Evolutionary conservation across 2,329 filamentous ascomycete genomes (phyloP).

Genomic region (Exophiala lecanii-corni): DNA sequence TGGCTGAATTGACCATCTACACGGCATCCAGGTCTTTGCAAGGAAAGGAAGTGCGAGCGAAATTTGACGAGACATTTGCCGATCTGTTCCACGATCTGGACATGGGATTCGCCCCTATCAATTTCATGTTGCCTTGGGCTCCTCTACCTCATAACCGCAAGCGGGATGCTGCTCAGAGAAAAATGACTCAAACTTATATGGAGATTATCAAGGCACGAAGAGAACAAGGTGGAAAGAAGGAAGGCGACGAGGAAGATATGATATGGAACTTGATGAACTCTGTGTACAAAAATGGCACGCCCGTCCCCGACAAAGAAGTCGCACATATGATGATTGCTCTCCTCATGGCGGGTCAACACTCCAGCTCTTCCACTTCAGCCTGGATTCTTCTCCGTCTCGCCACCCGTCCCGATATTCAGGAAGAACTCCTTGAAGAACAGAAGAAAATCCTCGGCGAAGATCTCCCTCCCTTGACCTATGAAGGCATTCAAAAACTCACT

Average conservation of each 20-base stretch:
- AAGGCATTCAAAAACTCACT: slow-evolving; percentile 56
- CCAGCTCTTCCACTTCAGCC: slow-evolving; percentile 68
- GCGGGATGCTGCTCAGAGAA: slow-evolving; percentile 65
- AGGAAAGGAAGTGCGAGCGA: slow-evolving; percentile 68
- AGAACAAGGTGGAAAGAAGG: slow-evolving; percentile 37
- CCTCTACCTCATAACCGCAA: slow-evolving; percentile 71
- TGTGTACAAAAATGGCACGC: slow-evolving; percentile 67
- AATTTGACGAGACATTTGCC: slow-evolving; percentile 67
- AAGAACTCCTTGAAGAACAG: slow-evolving; percentile 68
- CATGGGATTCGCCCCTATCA: slow-evolving; percentile 72
- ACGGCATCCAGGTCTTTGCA: slow-evolving; percentile 74
- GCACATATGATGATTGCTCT: slow-evolving; percentile 84
- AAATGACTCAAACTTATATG: slow-evolving; percentile 66
- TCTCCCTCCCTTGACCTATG: slow-evolving; percentile 55
- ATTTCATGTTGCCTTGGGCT: slow-evolving; percentile 76
- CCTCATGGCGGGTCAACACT: slow-evolving; percentile 80
- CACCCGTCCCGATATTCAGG: slow-evolving; percentile 62
- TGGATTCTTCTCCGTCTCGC: slow-evolving; percentile 75
- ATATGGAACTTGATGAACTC: slow-evolving; percentile 75
- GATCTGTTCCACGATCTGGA: slow-evolving; percentile 76
- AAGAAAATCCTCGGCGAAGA: slow-evolving; percentile 50
- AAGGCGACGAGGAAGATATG: slow-evolving; percentile 60
- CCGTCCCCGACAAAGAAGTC: slow-evolving; percentile 68
- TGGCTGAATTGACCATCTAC: slow-evolving; percentile 75
- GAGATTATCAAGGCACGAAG: slow-evolving; percentile 65